Base-by-base conservation (phyloP, 1,284 basidiomycete species). In the Microstroma glucosiphilum region DNA sequence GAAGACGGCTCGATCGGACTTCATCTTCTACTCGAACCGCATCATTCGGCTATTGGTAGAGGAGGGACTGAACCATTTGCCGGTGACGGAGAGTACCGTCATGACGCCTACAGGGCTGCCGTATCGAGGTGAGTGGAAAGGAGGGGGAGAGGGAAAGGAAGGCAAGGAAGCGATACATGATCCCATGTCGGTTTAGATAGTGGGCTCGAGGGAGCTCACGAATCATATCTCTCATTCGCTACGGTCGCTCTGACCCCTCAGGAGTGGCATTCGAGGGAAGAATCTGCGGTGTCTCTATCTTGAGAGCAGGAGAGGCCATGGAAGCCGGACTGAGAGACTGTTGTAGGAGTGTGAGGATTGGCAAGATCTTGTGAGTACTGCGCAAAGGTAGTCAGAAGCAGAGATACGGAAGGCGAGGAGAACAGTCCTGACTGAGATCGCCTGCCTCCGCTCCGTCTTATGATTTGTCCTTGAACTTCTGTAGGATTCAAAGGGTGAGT, bases 1-100 rank as follows among this genome's bases (percentile, higher is more conserved):
- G 17, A 67, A 77, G 4, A 82, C 81, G 13, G 66, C 70, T 19
- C 70, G 94, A 51, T 92, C 92, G 23, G 94, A 98, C 80, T 98
- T 98, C 78, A 86, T 98, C 70, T 98, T 98, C 82, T 97, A 96
- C 79, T 91, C 90, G 13, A 84, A 86, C 79, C 80, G 85, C 11
- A 85, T 86, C 73, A 85, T 85, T 72, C 80, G 85, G 13, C 72
- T 86, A 23, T 76, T 86, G 4, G 85, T 86, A 25, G 85, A 86
- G 73, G 85, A 86, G 76, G 90, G 93, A n/a, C 82, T 97, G 63
- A 97, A 98, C 81, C 92, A 97, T 80, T 84, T 98, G 8, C 94
- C 94, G 0, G 74, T 72, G 2, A 57, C 72, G 11, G 69, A 70
- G 2, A 64, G 69, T 41, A 76, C 62, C 1, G 74, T 78, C 15